Evolutionary conservation across 2,329 filamentous ascomycete genomes (phyloP).

Genomic region (Colletotrichum sp.): DNA sequence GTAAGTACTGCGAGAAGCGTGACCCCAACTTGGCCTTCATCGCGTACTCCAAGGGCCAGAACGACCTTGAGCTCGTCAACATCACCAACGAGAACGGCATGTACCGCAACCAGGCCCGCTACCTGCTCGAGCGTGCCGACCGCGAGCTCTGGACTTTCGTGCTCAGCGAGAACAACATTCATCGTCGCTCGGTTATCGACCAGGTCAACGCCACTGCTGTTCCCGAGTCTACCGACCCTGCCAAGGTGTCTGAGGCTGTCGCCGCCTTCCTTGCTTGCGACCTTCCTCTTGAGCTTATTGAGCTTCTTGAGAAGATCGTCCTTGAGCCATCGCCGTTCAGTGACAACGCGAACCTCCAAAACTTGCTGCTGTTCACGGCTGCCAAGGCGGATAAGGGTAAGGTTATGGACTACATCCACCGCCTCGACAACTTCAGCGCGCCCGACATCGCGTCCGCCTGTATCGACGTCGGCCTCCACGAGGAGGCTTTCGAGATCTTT

Average conservation of each 20-base stretch:
- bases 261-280: constrained; percentile 92
- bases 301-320: constrained; percentile 98
- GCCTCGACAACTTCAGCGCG: constrained; percentile 85
- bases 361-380: constrained; percentile 93
- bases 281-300: constrained; percentile 91
- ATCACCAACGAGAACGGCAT: constrained; percentile 99
- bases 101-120: constrained; percentile 97
- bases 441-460: constrained; percentile 93
- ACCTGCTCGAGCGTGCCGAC: constrained; percentile 90
- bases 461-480: constrained; percentile 92
- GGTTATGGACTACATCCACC: constrained; percentile 95
- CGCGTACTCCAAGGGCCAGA: constrained; percentile 94
- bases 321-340: constrained; percentile 99
- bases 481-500: constrained; percentile 98
- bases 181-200: constrained; percentile 91
- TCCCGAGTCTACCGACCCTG: constrained; percentile 88
- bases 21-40: constrained; percentile 96
- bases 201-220: constrained; percentile 97
- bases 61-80: constrained; percentile 94
- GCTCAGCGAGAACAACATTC: constrained; percentile 92
- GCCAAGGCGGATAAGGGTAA: constrained; percentile 95
- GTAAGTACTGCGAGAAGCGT: constrained; percentile 98
- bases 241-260: constrained; percentile 94
- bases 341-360: constrained; percentile 96
- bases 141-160: constrained; percentile 94